phyloP scores from a whole-genome alignment of 805 yeast species.

The Zygoascus ofunaensis region DNA sequence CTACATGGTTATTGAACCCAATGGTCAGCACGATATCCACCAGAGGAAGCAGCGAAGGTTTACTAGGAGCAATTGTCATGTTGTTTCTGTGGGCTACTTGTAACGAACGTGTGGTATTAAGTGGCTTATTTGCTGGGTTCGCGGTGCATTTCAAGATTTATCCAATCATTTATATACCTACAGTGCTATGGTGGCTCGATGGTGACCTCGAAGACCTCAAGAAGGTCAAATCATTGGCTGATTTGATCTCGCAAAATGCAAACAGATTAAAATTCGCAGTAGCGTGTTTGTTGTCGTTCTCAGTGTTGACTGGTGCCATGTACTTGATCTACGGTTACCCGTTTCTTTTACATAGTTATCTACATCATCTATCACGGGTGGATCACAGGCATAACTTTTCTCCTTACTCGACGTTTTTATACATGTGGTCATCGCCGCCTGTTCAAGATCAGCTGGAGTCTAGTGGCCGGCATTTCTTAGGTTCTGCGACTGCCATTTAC shows the following conservation, averaged over 20 bases:
- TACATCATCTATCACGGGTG: conserved; percentile 71
- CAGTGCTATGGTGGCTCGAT: conserved; percentile 43
- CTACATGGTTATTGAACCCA: conserved; percentile 86
- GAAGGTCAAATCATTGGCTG: not conserved
- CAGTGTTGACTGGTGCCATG: conserved; percentile 48
- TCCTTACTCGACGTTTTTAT: conserved; percentile 64
- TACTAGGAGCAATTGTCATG: conserved; percentile 70
- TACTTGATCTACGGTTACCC: conserved; percentile 62
- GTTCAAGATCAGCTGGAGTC: conserved; percentile 5
- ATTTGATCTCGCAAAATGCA: conserved; percentile 29
- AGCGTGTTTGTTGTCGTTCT: conserved; percentile 37
- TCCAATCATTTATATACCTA: conserved; percentile 81
- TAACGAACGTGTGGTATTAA: conserved; percentile 29
- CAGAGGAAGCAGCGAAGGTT: conserved; percentile 87
- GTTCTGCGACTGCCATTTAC: conserved; percentile 32
- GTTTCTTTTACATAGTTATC: conserved; percentile 65
- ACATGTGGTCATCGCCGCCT: conserved; percentile 30
- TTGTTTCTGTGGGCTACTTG: conserved; percentile 41
- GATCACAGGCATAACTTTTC: conserved; percentile 97
- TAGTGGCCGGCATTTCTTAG: not conserved
- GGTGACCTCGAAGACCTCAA: conserved; percentile 3
- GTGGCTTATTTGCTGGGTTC: conserved; percentile 51
- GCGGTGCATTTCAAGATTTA: conserved; percentile 86
- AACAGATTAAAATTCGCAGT: conserved; percentile 36
- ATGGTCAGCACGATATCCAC: conserved; percentile 91